Percentiles rank a stretch among this genome's conserved stretches.
Conservation (phyloP, 352 stramenopile genomes). For the Aphanomyces euteiches region DNA sequence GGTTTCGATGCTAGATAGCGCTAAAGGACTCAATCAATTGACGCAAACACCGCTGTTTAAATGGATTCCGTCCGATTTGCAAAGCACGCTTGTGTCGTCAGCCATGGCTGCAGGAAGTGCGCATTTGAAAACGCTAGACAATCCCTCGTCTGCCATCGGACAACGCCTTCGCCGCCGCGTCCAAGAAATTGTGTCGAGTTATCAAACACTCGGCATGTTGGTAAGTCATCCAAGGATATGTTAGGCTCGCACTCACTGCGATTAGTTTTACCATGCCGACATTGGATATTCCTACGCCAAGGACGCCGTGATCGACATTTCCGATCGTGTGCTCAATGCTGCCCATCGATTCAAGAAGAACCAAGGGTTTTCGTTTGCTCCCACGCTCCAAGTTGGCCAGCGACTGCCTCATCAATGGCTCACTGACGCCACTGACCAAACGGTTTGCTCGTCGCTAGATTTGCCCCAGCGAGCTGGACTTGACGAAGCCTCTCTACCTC, state of each 20-base stretch:
- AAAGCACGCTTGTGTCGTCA: constrained; percentile 60
- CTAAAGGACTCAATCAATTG: constrained; percentile 49
- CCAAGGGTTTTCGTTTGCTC: constrained; percentile 34
- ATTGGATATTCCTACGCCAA: constrained; percentile 74
- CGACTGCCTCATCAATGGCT: constrained; percentile 74
- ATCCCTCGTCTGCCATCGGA: constrained; percentile 45
- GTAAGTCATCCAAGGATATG: not conserved
- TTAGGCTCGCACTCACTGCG: not conserved
- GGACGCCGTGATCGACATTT: constrained; percentile 5
- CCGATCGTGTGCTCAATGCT: constrained; percentile 40
- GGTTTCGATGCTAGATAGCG: constrained; percentile 29
- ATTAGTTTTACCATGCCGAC: constrained; percentile 78
- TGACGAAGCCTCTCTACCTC: constrained; percentile 31
- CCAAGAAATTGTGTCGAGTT: constrained; percentile 49
- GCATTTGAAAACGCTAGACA: constrained; percentile 48
- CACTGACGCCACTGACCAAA: not conserved
- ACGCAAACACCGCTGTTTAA: constrained; percentile 67
- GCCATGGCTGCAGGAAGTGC: constrained; percentile 68
- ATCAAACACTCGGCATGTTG: constrained; percentile 69
- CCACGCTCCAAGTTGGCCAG: constrained; percentile 37
- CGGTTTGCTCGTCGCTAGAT: constrained; percentile 50
- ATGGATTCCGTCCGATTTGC: constrained; percentile 46
- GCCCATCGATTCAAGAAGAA: not conserved
- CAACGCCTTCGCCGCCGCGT: constrained; percentile 57
- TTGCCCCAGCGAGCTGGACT: constrained; percentile 31